These are phyloP conservation scores for Globisporangium megalacanthum DNA, from an alignment of 352 stramenopile genomes.

Conservation along the genomic window DNA sequence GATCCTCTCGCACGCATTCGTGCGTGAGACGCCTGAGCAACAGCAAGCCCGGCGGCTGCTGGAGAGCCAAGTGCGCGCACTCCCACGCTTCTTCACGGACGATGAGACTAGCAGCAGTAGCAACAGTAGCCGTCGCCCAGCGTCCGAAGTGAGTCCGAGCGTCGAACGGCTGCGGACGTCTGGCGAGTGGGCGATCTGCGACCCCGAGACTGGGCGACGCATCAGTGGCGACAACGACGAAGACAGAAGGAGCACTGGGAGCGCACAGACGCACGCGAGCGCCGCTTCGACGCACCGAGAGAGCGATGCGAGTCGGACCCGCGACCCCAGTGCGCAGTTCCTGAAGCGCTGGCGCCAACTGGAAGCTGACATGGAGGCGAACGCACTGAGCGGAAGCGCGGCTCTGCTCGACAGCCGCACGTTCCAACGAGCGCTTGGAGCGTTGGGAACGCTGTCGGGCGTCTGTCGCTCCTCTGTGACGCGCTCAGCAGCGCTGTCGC, in stretches of 20 bases:
- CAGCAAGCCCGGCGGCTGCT: constrained; percentile 37
- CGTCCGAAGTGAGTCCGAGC: constrained; percentile 44
- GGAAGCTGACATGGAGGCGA: neutral
- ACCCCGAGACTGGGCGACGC: constrained; percentile 61
- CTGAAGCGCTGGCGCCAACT: constrained; percentile 1
- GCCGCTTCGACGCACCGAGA: neutral
- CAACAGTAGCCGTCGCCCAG: constrained; percentile 13
- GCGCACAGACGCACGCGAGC: neutral
- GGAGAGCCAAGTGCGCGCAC: constrained; percentile 45
- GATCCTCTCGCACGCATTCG: constrained; percentile 88
- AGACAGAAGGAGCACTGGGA: neutral
- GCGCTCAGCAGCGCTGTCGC: neutral
- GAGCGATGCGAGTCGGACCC: neutral
- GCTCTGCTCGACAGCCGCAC: constrained; percentile 4
- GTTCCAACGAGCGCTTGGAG: constrained; percentile 1
- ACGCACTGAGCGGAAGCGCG: neutral
- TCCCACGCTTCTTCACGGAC: constrained; percentile 67
- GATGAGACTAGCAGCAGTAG: constrained; percentile 9
- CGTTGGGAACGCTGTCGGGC: neutral
- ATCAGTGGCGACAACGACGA: neutral
- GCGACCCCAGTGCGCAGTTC: neutral
- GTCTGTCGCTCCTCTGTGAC: neutral
- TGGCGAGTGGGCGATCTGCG: constrained; percentile 85
- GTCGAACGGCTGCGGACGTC: constrained; percentile 64
- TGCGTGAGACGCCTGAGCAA: constrained; percentile 79